phyloP scores from a whole-genome alignment of 208 protist species.

The Trypanosoma lewisi region DNA sequence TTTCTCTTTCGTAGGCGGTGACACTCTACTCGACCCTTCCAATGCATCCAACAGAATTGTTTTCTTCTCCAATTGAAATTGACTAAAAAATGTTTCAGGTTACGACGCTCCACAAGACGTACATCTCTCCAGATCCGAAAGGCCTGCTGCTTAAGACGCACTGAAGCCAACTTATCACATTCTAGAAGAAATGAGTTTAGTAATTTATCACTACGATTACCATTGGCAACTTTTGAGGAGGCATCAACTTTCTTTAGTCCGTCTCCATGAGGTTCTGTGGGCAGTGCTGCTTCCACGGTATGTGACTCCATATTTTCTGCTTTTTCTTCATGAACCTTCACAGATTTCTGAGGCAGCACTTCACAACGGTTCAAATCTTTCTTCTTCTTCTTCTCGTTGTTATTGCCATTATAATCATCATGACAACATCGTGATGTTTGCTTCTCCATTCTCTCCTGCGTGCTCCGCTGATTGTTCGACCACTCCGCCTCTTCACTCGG shows the following conservation, averaged over 20 bases:
- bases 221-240: neutral
- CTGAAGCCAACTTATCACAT: conserved; percentile 1
- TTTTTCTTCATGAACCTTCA: neutral
- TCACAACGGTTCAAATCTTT: neutral
- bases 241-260: neutral
- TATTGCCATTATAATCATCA: neutral
- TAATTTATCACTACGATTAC: neutral
- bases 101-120: conserved; percentile 35
- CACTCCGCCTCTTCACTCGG: neutral
- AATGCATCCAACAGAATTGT: conserved; percentile 25
- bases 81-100: conserved; percentile 19
- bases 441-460: neutral
- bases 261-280: neutral
- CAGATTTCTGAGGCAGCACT: neutral
- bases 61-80: conserved; percentile 7
- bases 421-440: neutral
- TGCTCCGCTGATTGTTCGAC: neutral
- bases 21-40: conserved; percentile 17
- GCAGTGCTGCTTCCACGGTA: neutral
- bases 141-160: neutral
- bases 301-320: neutral
- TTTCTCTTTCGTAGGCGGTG: conserved; percentile 8
- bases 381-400: neutral
- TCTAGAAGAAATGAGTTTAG: conserved; percentile 1
- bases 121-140: conserved; percentile 34